These are phyloP conservation scores for Cladosporium sp. DNA, from an alignment of 2,329 filamentous ascomycete genomes.

Conservation along the genomic window DNA sequence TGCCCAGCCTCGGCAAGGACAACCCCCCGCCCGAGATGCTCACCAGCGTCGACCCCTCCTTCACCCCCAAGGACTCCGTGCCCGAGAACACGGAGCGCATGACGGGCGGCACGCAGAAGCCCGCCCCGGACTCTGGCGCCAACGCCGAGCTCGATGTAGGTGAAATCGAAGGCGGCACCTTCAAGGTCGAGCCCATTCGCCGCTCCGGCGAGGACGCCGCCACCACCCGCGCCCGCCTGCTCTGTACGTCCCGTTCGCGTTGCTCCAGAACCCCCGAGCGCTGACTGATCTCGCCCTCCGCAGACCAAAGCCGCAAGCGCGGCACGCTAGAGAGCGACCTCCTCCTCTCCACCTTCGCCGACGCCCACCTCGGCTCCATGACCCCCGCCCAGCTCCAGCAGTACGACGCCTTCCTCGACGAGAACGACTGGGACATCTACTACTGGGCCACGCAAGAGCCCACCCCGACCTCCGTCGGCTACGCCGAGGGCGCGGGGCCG, in stretches of 20 bases:
- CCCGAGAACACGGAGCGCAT: conserved; percentile 59
- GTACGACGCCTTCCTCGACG: conserved; percentile 90
- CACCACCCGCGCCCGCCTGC: conserved; percentile 82
- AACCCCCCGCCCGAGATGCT: conserved; percentile 55
- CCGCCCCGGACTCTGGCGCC: conserved; percentile 38
- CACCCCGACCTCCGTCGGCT: conserved; percentile 51
- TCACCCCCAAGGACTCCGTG: conserved; percentile 52
- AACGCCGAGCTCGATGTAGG: conserved; percentile 70
- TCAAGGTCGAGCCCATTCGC: conserved; percentile 84
- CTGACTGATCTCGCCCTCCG: conserved; percentile 22
- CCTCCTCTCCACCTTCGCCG: conserved; percentile 90
- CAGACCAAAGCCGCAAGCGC: conserved; percentile 94
- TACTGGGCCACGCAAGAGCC: conserved; percentile 96
- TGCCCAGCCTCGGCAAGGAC: conserved; percentile 53
- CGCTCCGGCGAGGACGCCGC: conserved; percentile 73
- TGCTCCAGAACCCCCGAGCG: conserved; percentile 12
- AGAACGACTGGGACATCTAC: conserved; percentile 99
- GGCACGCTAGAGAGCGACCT: conserved; percentile 95
- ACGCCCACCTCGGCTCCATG: conserved; percentile 70
- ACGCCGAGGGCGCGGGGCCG: conserved; percentile 47
- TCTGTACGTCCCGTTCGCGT: conserved; percentile 48
- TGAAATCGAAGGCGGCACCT: conserved; percentile 78
- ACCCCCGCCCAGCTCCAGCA: conserved; percentile 64
- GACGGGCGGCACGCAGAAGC: conserved; percentile 57
- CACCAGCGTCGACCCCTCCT: conserved; percentile 50